Base-by-base conservation (phyloP, 2,329 filamentous ascomycete genomes). In the Ustilaginoidea virens region DNA sequence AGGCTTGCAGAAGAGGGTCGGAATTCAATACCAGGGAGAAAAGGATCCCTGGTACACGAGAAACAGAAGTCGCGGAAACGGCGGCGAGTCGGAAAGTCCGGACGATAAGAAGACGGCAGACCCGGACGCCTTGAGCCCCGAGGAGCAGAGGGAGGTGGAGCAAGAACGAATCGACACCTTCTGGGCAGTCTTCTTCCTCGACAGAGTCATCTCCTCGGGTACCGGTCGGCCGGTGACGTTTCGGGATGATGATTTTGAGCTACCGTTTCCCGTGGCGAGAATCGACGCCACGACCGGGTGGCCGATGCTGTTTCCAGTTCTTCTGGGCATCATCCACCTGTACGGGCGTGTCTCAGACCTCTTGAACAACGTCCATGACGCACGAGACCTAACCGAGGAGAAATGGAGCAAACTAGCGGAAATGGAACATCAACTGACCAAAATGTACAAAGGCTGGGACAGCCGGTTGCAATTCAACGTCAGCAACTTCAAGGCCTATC, bases 171-270 rank as follows among this genome's bases (percentile, higher is more conserved):
- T 83, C 24, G 81, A 92, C 42, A 87, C 83, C 0, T 85, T 92
- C 39, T 93, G 83, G 83, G 76, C 81, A 4, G 78, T 92, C 8
- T 92, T 92, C 49, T 77, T 92, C 38, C 66, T 92, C 2, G 83
- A 93, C 43, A 68, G 83, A 13, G 77, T 87, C 36, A 87, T 92
- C 16, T 92, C 83, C 0, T 87, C 80, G 0, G 83, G 83, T 0
- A 90, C 82, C 0, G 85, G 85, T 7, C 66, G 83, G 11, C 78
- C 82, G 1, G 83, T 87, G 8, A 92, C 82, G 0, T 63, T 92
- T 17, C 73, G 78, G 27, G 81, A 92, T 44, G 77, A 81, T 35
- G 83, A 92, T 39, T 86, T 87, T 38, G 85, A 92, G 47, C 63
- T 92, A 5, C 69, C 70, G 1, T 78, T 92, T 25, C 71, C 70